Conservation (phyloP, 352 stramenopile genomes). For the Globisporangium orthogonon region DNA sequence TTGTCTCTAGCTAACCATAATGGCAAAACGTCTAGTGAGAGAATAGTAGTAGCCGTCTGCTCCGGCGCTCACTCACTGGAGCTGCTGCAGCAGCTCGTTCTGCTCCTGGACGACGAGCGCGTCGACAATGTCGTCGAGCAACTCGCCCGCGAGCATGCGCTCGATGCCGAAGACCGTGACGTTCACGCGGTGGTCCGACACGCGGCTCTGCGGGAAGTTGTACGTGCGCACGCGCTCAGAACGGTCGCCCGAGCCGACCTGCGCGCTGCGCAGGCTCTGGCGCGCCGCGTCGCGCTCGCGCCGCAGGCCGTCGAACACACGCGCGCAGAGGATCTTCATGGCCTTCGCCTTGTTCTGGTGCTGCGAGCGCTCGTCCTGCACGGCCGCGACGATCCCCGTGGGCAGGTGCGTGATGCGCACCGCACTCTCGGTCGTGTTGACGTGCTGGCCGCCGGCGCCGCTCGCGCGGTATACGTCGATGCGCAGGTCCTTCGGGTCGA, state of each 20-base stretch:
- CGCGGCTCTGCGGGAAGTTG: conserved; percentile 96
- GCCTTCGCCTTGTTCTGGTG: conserved; percentile 98
- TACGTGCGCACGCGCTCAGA: conserved; percentile 98
- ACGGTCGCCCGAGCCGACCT: conserved; percentile 94
- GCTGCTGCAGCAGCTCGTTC: conserved; percentile 65
- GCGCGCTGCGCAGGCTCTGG: conserved; percentile 60
- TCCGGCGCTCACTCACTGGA: conserved; percentile 25
- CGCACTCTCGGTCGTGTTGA: conserved; percentile 99
- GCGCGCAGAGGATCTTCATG: conserved; percentile 95
- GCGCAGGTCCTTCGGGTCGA: conserved; percentile 94
- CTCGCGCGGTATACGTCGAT: conserved; percentile 97
- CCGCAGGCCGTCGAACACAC: conserved; percentile 94
- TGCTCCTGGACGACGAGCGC: conserved; percentile 72
- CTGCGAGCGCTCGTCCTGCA: conserved; percentile 95
- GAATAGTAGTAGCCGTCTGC: no score
- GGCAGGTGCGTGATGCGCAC: conserved; percentile 97
- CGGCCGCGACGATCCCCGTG: conserved; percentile 87
- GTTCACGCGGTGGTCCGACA: conserved; percentile 94
- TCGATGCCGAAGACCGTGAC: conserved; percentile 88
- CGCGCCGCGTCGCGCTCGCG: conserved; percentile 46
- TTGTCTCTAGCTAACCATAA: no score
- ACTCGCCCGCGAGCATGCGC: conserved; percentile 83
- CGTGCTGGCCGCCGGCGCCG: conserved; percentile 96
- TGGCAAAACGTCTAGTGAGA: no score
- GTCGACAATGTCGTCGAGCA: conserved; percentile 89